These are phyloP conservation scores for Pseudotsuga menziesii DNA, from an alignment of 75 land plant genomes.

Conservation along the genomic window DNA sequence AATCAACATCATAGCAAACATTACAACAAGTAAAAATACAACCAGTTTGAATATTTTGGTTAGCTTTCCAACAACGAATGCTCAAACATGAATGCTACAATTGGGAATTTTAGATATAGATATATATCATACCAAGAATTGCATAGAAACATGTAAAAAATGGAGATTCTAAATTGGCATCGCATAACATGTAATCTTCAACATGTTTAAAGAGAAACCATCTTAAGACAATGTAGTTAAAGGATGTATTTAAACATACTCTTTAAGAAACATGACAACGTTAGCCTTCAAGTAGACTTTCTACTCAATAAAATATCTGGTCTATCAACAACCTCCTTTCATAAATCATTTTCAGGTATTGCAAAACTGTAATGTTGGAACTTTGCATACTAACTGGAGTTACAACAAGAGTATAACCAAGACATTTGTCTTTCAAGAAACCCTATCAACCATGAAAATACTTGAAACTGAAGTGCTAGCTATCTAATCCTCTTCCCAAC, in stretches of 20 bases:
- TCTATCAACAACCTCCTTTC: background rate
- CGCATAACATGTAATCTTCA: background rate
- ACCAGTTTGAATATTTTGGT: no score
- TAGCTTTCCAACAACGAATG: no score
- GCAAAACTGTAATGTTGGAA: slow-evolving; percentile 8
- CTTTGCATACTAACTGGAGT: slow-evolving; percentile 1
- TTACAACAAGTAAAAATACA: no score
- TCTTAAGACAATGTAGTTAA: background rate
- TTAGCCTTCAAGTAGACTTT: background rate
- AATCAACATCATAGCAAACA: no score
- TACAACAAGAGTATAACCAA: background rate
- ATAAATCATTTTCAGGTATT: slow-evolving; percentile 4
- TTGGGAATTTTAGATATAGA: background rate
- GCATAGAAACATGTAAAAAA: background rate
- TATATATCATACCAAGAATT: background rate
- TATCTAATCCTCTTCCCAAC: slow-evolving; percentile 3
- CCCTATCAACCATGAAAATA: background rate
- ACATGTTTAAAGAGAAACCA: background rate
- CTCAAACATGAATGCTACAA: no score
- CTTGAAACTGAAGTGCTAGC: background rate
- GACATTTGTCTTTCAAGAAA: background rate
- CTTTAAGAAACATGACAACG: background rate
- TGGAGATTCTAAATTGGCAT: background rate
- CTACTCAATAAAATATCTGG: background rate
- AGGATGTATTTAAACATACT: background rate